phyloP scores from a whole-genome alignment of 257 asterid species.

The Apocynum venetum region DNA sequence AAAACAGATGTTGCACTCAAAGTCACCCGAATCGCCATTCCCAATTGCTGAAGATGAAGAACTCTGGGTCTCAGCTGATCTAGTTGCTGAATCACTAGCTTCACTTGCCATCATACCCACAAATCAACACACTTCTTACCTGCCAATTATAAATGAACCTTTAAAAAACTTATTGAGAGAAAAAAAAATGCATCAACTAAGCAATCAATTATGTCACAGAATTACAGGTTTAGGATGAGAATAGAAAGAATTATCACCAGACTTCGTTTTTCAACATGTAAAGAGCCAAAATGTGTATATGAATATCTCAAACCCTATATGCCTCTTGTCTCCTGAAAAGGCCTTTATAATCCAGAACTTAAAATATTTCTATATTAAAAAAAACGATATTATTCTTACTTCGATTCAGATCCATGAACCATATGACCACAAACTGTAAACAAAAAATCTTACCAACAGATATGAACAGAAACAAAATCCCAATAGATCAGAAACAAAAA shows the following conservation, averaged over 20 bases:
- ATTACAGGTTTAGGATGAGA: not conserved
- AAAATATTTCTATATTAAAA: not conserved
- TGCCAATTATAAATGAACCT: not conserved
- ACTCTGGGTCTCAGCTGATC: slow-evolving; percentile 4
- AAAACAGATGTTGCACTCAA: slow-evolving; percentile 71
- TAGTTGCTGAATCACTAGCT: slow-evolving; percentile 4
- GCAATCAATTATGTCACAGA: not conserved
- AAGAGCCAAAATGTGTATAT: not conserved
- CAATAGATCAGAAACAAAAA: not conserved
- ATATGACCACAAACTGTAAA: not conserved
- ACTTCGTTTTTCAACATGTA: not conserved
- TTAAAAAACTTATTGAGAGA: not conserved
- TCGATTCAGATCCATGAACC: not conserved
- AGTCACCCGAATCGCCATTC: slow-evolving; percentile 40
- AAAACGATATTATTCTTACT: not conserved
- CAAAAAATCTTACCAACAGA: not conserved
- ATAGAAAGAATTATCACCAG: not conserved
- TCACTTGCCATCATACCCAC: slow-evolving; percentile 17
- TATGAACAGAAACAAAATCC: not conserved
- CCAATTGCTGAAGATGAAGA: slow-evolving; percentile 18
- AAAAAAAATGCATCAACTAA: not conserved
- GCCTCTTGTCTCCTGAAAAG: not conserved
- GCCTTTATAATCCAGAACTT: not conserved
- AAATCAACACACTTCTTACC: not conserved
- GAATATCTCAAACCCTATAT: not conserved